phyloP scores from a whole-genome alignment of 805 yeast genomes.

The Naumovozyma castellii region DNA sequence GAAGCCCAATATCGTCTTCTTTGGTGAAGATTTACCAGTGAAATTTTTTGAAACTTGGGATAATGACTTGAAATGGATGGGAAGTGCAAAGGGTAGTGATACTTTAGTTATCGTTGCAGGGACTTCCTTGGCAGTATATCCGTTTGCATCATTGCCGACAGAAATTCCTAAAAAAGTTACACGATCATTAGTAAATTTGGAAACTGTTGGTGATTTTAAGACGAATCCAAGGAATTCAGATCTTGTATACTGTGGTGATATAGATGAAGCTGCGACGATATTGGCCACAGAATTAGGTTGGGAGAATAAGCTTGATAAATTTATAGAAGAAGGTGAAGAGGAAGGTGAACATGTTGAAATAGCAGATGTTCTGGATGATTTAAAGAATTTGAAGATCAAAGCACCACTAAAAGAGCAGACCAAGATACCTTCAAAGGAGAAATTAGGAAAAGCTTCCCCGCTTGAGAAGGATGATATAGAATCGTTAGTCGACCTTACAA shows the following conservation, averaged over 20 bases:
- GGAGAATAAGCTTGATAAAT: constrained; percentile 42
- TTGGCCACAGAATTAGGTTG: constrained; percentile 55
- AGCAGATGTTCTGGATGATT: constrained; percentile 7
- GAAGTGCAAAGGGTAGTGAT: constrained; percentile 31
- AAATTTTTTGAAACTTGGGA: constrained; percentile 66
- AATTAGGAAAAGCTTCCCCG: neutral
- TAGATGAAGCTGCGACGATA: constrained; percentile 54
- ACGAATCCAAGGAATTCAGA: constrained; percentile 49
- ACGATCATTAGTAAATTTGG: constrained; percentile 67
- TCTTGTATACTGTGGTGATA: constrained; percentile 46
- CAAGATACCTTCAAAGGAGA: neutral
- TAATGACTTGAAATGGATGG: constrained; percentile 29
- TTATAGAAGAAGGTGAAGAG: constrained; percentile 25
- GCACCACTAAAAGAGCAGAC: neutral
- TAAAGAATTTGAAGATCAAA: constrained; percentile 9
- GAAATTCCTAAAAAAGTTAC: constrained; percentile 42
- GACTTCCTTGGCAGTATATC: constrained; percentile 80
- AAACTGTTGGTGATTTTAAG: constrained; percentile 64
- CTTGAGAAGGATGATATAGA: neutral
- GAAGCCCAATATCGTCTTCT: constrained; percentile 90
- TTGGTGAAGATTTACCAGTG: constrained; percentile 78
- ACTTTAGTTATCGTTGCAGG: constrained; percentile 80
- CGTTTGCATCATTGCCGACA: constrained; percentile 77
- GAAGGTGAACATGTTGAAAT: constrained; percentile 3
- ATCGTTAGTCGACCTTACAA: too few species aligned